Evolutionary conservation across 192 early-diverging fungal genomes (phyloP).

Genomic region (Coemansia sp.): DNA sequence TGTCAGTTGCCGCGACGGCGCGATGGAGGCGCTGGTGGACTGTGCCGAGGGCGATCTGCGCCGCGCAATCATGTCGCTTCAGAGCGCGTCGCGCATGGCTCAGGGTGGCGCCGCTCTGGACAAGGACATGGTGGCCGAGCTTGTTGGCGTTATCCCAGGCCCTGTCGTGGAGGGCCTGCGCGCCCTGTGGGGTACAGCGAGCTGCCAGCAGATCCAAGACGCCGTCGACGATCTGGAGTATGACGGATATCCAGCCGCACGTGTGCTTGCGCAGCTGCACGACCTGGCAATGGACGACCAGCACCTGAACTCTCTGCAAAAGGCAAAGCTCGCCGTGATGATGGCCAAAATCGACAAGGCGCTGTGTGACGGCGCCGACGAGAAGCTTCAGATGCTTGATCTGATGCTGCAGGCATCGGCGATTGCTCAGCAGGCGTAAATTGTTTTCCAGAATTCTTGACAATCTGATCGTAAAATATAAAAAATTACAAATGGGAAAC

Average conservation of each 20-base stretch:
- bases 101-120: constrained; percentile 54
- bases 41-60: constrained; percentile 88
- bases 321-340: constrained; percentile 65
- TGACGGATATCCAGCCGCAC: constrained; percentile 74
- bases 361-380: constrained; percentile 85
- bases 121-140: constrained; percentile 63
- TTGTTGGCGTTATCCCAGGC: constrained; percentile 74
- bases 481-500: constrained; percentile 6
- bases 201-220: constrained; percentile 52
- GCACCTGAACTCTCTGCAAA: constrained; percentile 65
- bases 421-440: constrained; percentile 23
- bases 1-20: constrained; percentile 48
- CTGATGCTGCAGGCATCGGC: constrained; percentile 32
- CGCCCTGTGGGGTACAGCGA: constrained; percentile 54
- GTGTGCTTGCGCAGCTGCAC: constrained; percentile 75
- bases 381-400: constrained; percentile 56
- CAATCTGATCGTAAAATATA: too few relatives aligned
- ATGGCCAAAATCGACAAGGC: constrained; percentile 71
- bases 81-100: constrained; percentile 74
- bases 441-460: neutral
- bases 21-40: constrained; percentile 65
- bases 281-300: constrained; percentile 62
- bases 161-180: constrained; percentile 63
- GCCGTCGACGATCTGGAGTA: constrained; percentile 61
- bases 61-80: constrained; percentile 88